Conservation (phyloP, 2,329 filamentous ascomycete genomes). For the Epicoccum nigrum region DNA sequence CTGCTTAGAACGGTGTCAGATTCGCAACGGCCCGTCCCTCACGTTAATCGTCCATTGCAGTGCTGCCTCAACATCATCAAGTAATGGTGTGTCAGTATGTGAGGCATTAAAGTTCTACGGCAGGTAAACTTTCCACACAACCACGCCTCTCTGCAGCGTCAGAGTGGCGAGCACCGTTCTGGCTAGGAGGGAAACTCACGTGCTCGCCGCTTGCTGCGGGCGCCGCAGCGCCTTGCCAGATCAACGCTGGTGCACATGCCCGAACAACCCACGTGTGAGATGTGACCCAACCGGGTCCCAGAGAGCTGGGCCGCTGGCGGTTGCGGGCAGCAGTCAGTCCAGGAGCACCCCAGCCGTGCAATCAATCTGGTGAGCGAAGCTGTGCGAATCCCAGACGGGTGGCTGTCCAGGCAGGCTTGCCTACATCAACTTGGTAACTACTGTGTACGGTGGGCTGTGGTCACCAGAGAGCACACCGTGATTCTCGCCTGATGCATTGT, state of each 20-base stretch:
- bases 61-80: conserved; percentile 4
- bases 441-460: too few species aligned
- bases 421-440: too few species aligned
- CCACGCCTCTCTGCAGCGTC: too few species aligned
- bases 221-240: conserved; percentile 9
- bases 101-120: too few species aligned
- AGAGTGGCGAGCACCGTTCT: background rate
- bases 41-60: conserved; percentile 16
- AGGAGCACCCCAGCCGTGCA: conserved; percentile 10
- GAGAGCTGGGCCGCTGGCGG: conserved; percentile 21
- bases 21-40: conserved; percentile 38
- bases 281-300: conserved; percentile 6
- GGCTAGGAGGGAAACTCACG: conserved; percentile 17
- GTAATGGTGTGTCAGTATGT: too few species aligned
- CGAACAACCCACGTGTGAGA: conserved; percentile 6
- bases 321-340: conserved; percentile 4
- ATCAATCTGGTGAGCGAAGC: conserved; percentile 15
- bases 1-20: conserved; percentile 30
- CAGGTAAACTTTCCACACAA: too few species aligned
- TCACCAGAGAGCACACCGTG: conserved; percentile 13
- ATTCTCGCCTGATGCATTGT: conserved; percentile 13
- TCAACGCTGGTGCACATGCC: too few species aligned
- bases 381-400: conserved; percentile 6
- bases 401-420: conserved; percentile 10
- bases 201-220: conserved; percentile 14